These are phyloP conservation scores for Hymenoscyphus repandus DNA, from an alignment of 2,329 filamentous ascomycete species.

Conservation along the genomic window DNA sequence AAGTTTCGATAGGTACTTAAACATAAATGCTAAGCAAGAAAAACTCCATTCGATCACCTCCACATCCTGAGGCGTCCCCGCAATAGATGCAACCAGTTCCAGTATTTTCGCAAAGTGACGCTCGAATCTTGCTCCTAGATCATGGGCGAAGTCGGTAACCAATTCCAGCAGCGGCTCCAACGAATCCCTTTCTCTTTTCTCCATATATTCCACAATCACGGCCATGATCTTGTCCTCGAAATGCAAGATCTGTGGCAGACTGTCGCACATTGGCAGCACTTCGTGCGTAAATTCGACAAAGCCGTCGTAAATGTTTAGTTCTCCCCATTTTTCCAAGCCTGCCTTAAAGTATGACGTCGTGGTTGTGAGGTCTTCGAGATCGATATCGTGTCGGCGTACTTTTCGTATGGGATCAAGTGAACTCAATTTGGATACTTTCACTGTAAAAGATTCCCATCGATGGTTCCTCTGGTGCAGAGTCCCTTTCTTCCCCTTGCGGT, in stretches of 20 bases:
- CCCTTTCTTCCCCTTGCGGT: constrained; percentile 62
- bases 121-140: constrained; percentile 82
- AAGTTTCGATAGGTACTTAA: constrained; percentile 91
- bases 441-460: constrained; percentile 85
- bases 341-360: constrained; percentile 83
- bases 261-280: constrained; percentile 76
- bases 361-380: constrained; percentile 68
- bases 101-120: constrained; percentile 77
- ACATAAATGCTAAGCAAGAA: constrained; percentile 85
- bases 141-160: constrained; percentile 91
- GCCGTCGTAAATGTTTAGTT: constrained; percentile 80
- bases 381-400: constrained; percentile 78
- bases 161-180: constrained; percentile 83
- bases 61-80: constrained; percentile 69
- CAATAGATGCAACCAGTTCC: constrained; percentile 69
- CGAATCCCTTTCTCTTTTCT: constrained; percentile 69
- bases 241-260: constrained; percentile 84
- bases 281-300: constrained; percentile 75
- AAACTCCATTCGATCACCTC: constrained; percentile 99
- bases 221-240: constrained; percentile 83
- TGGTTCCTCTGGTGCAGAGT: constrained; percentile 78
- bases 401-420: constrained; percentile 85
- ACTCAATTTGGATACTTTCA: constrained; percentile 85
- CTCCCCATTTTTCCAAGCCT: constrained; percentile 80
- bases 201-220: constrained; percentile 69